Conservation (phyloP, 257 asterid species). For the Anisodus acutangulus region DNA sequence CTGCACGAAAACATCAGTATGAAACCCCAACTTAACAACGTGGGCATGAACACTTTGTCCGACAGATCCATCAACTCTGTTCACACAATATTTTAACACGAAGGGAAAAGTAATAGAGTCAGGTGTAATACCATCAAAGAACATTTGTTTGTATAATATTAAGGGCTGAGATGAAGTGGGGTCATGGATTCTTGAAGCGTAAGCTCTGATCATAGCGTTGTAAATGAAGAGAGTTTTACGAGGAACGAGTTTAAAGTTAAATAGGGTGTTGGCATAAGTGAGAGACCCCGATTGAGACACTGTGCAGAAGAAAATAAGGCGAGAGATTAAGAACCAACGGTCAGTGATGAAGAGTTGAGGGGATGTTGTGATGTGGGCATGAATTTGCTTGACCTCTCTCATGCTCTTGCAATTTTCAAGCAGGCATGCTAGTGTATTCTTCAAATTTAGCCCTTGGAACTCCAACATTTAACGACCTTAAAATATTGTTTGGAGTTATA, state of each 20-base stretch:
- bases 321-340: slow-evolving; percentile 60
- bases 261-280: slow-evolving; percentile 51
- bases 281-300: slow-evolving; percentile 51
- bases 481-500: background rate
- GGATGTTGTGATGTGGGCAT: slow-evolving; percentile 54
- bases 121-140: slow-evolving; percentile 46
- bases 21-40: slow-evolving; percentile 55
- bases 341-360: slow-evolving; percentile 49
- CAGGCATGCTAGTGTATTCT: slow-evolving; percentile 45
- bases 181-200: slow-evolving; percentile 50
- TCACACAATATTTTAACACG: slow-evolving; percentile 71
- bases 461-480: slow-evolving; percentile 28
- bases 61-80: slow-evolving; percentile 37
- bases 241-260: slow-evolving; percentile 36
- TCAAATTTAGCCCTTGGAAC: slow-evolving; percentile 39
- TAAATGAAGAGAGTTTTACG: slow-evolving; percentile 58
- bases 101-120: slow-evolving; percentile 69
- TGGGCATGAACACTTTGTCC: slow-evolving; percentile 67
- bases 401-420: slow-evolving; percentile 58
- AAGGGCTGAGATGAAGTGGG: slow-evolving; percentile 48
- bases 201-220: slow-evolving; percentile 77
- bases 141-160: slow-evolving; percentile 56
- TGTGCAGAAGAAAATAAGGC: slow-evolving; percentile 61
- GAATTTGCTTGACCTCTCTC: slow-evolving; percentile 60
- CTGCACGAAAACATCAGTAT: slow-evolving; percentile 58